Evolutionary conservation across 2,329 filamentous ascomycete genomes (phyloP).

Genomic region (Penicillium sp.): DNA sequence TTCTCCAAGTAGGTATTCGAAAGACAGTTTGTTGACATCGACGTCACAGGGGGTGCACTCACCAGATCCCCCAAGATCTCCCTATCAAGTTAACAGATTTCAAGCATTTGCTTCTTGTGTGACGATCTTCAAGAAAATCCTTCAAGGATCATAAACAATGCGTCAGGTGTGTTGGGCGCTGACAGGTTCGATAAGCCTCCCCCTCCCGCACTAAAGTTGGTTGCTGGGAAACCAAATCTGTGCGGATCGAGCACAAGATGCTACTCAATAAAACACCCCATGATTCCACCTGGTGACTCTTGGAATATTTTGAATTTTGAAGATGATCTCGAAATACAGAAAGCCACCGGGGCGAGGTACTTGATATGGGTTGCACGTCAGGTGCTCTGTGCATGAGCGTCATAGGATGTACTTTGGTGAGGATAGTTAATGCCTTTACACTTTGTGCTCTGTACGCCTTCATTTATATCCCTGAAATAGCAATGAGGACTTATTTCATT

Average conservation of each 20-base stretch:
- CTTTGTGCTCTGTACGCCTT: neutral
- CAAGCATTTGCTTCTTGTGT: slow-evolving; percentile 16
- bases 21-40: slow-evolving; percentile 15
- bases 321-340: neutral
- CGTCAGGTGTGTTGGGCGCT: slow-evolving; percentile 3
- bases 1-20: slow-evolving; percentile 10
- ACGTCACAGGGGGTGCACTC: slow-evolving; percentile 1
- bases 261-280: neutral
- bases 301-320: neutral
- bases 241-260: neutral
- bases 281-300: slow-evolving; percentile 14
- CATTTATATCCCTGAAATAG: neutral
- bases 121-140: slow-evolving; percentile 5
- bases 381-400: slow-evolving; percentile 17
- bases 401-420: slow-evolving; percentile 11
- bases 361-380: slow-evolving; percentile 11
- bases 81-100: slow-evolving; percentile 1
- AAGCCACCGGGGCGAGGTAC: neutral
- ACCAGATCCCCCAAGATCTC: slow-evolving; percentile 14
- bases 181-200: slow-evolving; percentile 22
- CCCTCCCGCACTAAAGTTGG: slow-evolving; percentile 9
- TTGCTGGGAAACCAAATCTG: slow-evolving; percentile 11
- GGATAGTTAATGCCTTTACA: no score
- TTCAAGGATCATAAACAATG: slow-evolving; percentile 14
- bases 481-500: neutral